Conservation (phyloP, 176 grass and related monocot species). For the Oropetium thomaeum region DNA sequence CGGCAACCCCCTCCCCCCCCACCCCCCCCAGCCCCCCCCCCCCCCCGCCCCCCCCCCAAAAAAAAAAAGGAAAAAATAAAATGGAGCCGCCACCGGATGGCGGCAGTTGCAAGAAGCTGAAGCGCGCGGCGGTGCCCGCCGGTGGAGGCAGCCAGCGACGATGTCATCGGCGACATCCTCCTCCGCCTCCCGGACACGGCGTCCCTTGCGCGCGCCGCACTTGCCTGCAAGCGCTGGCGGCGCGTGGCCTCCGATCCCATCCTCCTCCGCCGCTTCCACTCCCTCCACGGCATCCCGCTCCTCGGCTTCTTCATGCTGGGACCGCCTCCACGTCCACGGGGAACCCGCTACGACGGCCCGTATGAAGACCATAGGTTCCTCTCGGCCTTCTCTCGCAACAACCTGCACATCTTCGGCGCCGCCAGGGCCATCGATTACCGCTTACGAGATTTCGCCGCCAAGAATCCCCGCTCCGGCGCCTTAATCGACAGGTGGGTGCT, state of each 20-base stretch:
- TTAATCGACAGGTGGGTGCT: not conserved
- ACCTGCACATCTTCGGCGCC: slow-evolving; percentile 1
- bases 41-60: too few relatives aligned
- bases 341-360: too few relatives aligned
- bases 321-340: not conserved
- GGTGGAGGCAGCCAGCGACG: not conserved
- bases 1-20: too few relatives aligned
- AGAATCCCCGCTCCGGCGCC: not conserved
- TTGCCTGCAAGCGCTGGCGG: slow-evolving; percentile 16
- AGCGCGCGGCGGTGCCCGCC: not conserved
- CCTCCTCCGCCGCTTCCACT: slow-evolving; percentile 7
- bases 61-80: not conserved
- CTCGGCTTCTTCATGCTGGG: slow-evolving; percentile 9
- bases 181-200: slow-evolving; percentile 31
- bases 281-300: not conserved
- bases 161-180: not conserved
- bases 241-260: slow-evolving; percentile 17
- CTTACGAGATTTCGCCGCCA: not conserved
- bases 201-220: not conserved
- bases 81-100: not conserved
- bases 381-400: not conserved
- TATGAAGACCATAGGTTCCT: not conserved
- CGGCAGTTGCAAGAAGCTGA: not conserved
- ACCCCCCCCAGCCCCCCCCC: too few relatives aligned
- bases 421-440: not conserved